Evolutionary conservation across 108 stramenopile genomes (phyloP).

Genomic region (Parmales sp.): DNA sequence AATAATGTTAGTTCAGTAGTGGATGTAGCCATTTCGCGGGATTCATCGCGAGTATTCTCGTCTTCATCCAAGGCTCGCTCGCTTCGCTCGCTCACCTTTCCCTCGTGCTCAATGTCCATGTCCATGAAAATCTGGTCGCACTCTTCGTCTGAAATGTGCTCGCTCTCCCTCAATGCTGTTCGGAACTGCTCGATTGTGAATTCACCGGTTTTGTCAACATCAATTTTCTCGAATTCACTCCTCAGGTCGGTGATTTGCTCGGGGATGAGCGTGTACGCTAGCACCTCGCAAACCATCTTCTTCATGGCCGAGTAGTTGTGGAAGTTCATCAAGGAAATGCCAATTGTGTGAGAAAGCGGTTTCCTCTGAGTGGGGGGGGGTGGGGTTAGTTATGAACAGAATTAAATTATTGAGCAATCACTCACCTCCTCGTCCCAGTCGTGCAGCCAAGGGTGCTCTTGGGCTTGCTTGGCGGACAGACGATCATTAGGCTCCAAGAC

Average conservation of each 20-base stretch:
- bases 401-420: too few species aligned
- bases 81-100: neutral
- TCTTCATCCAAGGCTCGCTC: neutral
- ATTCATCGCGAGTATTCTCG: neutral
- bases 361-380: too few species aligned
- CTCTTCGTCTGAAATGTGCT: neutral
- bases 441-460: constrained; percentile 70
- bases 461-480: constrained; percentile 72
- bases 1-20: too few species aligned
- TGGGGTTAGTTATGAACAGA: too few species aligned
- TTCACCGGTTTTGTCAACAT: constrained; percentile 17
- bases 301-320: constrained; percentile 78
- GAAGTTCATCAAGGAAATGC: constrained; percentile 64
- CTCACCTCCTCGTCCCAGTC: constrained; percentile 54
- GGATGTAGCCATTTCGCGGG: too few species aligned
- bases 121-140: constrained; percentile 1
- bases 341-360: constrained; percentile 59
- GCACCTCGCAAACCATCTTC: constrained; percentile 70
- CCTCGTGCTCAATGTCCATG: constrained; percentile 11
- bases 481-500: constrained; percentile 69
- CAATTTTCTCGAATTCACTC: constrained; percentile 72
- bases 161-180: neutral
- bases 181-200: constrained; percentile 11
- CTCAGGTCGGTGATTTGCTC: constrained; percentile 73
- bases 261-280: constrained; percentile 74